Evolutionary conservation across 148 eudicot genomes (phyloP), one percentile per base, ranked within the genome.

Genomic region (Rhododendron vialii): DNA sequence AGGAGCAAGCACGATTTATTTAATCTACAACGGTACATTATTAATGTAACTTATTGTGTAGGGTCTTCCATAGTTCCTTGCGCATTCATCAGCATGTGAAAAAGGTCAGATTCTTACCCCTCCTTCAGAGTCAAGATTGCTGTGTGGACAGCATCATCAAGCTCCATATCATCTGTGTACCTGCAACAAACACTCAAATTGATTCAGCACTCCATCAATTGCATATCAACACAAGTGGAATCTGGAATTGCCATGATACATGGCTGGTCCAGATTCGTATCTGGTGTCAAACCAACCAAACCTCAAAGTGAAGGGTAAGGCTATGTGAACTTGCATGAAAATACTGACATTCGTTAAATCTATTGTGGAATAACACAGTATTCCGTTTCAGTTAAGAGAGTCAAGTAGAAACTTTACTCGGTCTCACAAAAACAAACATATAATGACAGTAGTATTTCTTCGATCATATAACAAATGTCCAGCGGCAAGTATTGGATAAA

Each of bases 151-250:
- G 99, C 99, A 92, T 97, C 99, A 82, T 97, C 98, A 51, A 97
- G 99, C 88, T 97, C 99, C 98, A 95, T 95, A 86, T 97, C 99
- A 83, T 97, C 99, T 20, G 98, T 93, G 86, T 97, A 97, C 93
- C 99, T 97, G 91, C 86, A 91, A 71, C 45, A 59, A 71, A 30
- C 53, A 83, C 83, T 41, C 59, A 48, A 75, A 73, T 24, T 28
- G 55, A 75, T 12, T 74, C 24, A 71, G 36, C 28, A 71, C 4
- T 2, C 35, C 17, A 83, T 47, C 43, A 63, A 65, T 83, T 69
- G 14, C 67, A 30, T 36, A 35, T 35, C 79, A 75, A 30, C 36
- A 45, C 47, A 36, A 36, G 20, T 38, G 48, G 48, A 75, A 83
- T 22, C 48, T 26, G 45, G 45, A 4, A 33, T 0, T 33, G 2